These are phyloP conservation scores for Castanopsis chinensis DNA, from an alignment of 306 rosid genomes.

Conservation along the genomic window DNA sequence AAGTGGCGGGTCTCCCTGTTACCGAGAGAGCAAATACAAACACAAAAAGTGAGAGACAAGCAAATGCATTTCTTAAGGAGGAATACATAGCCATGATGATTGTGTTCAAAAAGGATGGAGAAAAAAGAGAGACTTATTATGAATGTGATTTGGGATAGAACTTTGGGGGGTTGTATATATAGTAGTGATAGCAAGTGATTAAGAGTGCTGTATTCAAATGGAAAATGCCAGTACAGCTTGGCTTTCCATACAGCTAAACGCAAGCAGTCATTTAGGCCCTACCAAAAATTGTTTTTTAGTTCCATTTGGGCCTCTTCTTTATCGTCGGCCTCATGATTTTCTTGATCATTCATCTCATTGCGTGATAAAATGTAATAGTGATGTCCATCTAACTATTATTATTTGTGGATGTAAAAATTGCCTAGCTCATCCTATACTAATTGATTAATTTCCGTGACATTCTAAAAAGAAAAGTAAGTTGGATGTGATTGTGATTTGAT, in stretches of 20 bases:
- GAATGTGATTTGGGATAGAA: conserved; percentile 21
- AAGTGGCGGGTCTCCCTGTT: conserved; percentile 71
- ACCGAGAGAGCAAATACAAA: conserved; percentile 28
- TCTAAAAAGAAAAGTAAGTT: neutral
- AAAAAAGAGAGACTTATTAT: neutral
- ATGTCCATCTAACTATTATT: neutral
- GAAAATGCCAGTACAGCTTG: conserved; percentile 34
- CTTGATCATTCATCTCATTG: neutral
- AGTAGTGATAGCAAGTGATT: conserved; percentile 2
- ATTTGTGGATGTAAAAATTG: neutral
- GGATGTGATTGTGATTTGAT: conserved; percentile 14
- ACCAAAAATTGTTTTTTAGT: conserved; percentile 33
- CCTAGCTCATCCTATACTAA: neutral
- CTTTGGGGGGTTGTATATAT: conserved; percentile 25
- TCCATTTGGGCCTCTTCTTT: conserved; percentile 13
- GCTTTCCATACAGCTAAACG: conserved; percentile 85
- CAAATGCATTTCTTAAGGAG: conserved; percentile 15
- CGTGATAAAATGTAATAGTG: neutral
- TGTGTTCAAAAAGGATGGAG: neutral
- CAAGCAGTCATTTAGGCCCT: conserved; percentile 59
- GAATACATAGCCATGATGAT: conserved; percentile 32
- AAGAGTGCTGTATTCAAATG: conserved; percentile 26
- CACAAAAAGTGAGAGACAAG: conserved; percentile 27
- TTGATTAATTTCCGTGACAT: neutral
- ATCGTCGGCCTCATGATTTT: conserved; percentile 8